Evolutionary conservation across 208 protist genomes (phyloP).

Genomic region (Vickermania spadyakhi): DNA sequence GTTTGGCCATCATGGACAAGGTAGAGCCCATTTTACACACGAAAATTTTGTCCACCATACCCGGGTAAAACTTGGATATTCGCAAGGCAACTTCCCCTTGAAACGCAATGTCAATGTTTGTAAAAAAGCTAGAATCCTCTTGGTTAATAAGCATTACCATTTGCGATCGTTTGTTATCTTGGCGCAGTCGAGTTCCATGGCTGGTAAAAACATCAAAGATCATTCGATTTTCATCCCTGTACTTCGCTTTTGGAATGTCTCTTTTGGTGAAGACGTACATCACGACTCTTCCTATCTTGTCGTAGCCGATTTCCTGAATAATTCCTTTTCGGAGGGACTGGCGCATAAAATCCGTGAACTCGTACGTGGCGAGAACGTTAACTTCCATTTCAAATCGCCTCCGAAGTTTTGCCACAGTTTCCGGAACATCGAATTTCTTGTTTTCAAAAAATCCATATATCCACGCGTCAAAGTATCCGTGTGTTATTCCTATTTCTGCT

Average conservation of each 20-base stretch:
- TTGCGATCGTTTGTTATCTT: constrained; percentile 45
- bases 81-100: constrained; percentile 65
- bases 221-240: constrained; percentile 32
- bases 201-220: constrained; percentile 73
- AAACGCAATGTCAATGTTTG: constrained; percentile 69
- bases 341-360: constrained; percentile 67
- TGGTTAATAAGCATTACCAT: constrained; percentile 73
- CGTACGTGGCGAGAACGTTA: constrained; percentile 31
- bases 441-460: constrained; percentile 81
- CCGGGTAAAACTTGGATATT: constrained; percentile 72
- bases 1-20: constrained; percentile 46
- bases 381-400: constrained; percentile 56
- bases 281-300: constrained; percentile 46
- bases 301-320: constrained; percentile 64
- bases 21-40: constrained; percentile 67
- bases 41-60: constrained; percentile 63
- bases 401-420: constrained; percentile 60
- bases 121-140: constrained; percentile 51
- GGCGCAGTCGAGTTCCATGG: constrained; percentile 56
- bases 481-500: constrained; percentile 34
- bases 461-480: constrained; percentile 77
- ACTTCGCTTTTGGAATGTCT: constrained; percentile 29
- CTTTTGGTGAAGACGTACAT: constrained; percentile 49
- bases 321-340: constrained; percentile 56
- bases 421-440: constrained; percentile 71